Evolutionary conservation across 768 basidiomycete species (phyloP).

Genomic region (Auriscalpium microsporum): DNA sequence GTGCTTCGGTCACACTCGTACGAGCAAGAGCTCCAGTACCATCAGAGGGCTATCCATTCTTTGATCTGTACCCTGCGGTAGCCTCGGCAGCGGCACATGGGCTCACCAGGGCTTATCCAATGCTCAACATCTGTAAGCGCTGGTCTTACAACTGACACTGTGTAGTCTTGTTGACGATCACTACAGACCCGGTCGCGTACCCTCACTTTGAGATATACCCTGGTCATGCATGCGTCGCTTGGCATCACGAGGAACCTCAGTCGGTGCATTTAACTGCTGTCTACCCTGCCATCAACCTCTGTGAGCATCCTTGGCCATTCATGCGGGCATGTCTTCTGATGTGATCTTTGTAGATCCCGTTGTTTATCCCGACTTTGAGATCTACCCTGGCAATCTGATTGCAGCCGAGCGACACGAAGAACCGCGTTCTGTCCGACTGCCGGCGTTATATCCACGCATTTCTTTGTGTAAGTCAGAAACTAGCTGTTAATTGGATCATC

Average conservation of each 20-base stretch:
- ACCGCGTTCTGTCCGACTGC: not conserved
- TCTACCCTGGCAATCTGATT: not conserved
- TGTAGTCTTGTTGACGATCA: not conserved
- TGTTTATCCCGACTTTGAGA: not conserved
- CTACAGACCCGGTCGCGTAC: constrained; percentile 26
- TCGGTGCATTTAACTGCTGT: not conserved
- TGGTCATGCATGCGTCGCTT: constrained; percentile 1
- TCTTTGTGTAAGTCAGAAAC: constrained; percentile 3
- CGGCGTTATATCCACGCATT: constrained; percentile 1
- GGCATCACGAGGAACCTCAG: not conserved
- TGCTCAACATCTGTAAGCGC: constrained; percentile 18
- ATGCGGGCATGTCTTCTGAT: not conserved
- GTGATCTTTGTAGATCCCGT: not conserved
- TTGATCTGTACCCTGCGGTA: not conserved
- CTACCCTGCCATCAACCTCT: constrained; percentile 15
- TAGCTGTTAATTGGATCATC: not conserved
- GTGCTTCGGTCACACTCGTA: not conserved
- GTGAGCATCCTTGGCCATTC: constrained; percentile 1
- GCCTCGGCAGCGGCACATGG: not conserved
- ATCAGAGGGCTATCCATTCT: not conserved
- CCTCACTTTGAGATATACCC: constrained; percentile 24
- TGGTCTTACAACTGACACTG: constrained; percentile 12
- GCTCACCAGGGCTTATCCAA: constrained; percentile 14
- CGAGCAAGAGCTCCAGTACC: too few relatives aligned
- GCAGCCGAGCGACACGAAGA: not conserved